A percentile compares a stretch with the other conserved stretches of the same genome.
Evolutionary conservation across 768 basidiomycete genomes (phyloP).

Genomic region (Lactarius pseudohatsudake): DNA sequence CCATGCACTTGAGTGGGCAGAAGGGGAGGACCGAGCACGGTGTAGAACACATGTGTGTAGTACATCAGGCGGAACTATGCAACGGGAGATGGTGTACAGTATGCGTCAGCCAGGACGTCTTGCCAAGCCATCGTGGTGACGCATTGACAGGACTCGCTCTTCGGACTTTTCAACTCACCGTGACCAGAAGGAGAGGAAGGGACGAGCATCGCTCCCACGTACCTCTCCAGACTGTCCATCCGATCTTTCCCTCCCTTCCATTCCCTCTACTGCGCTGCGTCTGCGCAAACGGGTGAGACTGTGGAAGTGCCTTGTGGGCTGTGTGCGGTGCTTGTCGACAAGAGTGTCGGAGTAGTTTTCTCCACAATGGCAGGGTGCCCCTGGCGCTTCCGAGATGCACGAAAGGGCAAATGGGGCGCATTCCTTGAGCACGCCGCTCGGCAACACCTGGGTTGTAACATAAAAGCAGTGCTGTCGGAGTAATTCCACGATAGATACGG

Average conservation of each 20-base stretch:
- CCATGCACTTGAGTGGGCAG: too few species aligned
- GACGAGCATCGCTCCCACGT: too few species aligned
- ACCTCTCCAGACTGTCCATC: too few species aligned
- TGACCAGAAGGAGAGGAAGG: too few species aligned
- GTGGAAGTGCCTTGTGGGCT: background rate
- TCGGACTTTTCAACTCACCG: background rate
- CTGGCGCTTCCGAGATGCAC: background rate
- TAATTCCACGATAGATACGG: background rate
- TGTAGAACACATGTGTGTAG: too few species aligned
- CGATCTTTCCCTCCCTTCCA: background rate
- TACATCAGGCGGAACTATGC: too few species aligned
- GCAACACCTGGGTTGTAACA: background rate
- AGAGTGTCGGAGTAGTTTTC: background rate
- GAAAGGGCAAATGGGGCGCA: background rate
- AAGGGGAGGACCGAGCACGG: too few species aligned
- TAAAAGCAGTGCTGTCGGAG: background rate
- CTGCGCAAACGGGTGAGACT: background rate
- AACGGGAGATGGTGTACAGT: too few species aligned
- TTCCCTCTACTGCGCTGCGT: too few species aligned
- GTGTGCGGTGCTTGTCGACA: background rate
- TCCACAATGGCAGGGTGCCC: background rate
- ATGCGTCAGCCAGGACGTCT: background rate
- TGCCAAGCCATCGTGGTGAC: background rate
- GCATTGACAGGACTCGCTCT: background rate
- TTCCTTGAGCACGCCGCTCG: background rate